Evolutionary conservation across 139 green algal genomes (phyloP).

Genomic region (Micromonas commoda): DNA sequence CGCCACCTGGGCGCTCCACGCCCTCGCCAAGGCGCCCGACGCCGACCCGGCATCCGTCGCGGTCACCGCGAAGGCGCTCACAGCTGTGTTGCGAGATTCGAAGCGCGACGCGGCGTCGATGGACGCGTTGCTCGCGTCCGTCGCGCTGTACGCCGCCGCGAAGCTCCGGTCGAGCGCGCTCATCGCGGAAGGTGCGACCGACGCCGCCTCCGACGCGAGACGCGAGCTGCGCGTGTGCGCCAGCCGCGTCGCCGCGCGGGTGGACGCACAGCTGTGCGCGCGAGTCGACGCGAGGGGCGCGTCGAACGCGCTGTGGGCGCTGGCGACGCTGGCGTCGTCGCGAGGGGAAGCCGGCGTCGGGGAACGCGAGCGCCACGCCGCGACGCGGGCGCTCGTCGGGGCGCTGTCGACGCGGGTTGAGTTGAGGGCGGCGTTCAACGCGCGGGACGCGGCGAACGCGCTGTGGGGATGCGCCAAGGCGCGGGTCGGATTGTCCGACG

Average conservation of each 20-base stretch:
- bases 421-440: background rate
- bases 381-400: background rate
- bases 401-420: background rate
- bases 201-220: background rate
- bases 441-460: conserved; percentile 20
- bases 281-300: background rate
- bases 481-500: background rate
- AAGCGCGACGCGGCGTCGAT: background rate
- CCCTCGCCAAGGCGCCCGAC: background rate
- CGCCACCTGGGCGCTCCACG: background rate
- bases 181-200: background rate
- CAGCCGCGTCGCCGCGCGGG: background rate
- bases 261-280: background rate
- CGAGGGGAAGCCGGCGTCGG: background rate
- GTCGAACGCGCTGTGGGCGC: background rate
- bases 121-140: background rate
- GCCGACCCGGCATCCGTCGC: no score
- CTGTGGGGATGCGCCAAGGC: conserved; percentile 6
- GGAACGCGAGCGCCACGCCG: background rate
- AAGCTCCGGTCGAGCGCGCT: no score
- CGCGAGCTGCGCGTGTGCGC: background rate
- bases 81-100: background rate
- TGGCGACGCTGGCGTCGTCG: background rate
- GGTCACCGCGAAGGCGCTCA: no score
- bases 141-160: background rate